Conservation (phyloP, 2,329 filamentous ascomycete genomes). For the Myriosclerotinia scirpicola region DNA sequence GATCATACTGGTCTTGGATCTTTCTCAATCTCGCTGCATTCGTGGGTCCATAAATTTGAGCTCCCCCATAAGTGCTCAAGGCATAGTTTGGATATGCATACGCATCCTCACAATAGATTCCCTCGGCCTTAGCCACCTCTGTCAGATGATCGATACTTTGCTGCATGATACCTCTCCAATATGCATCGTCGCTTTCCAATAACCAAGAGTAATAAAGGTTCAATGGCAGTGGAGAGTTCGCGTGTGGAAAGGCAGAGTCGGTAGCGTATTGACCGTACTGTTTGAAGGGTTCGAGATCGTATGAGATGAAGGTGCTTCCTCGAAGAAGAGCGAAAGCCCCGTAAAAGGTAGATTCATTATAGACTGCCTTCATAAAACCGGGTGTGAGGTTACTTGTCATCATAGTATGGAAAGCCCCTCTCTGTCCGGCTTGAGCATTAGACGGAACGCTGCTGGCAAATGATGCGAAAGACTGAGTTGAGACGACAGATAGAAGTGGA, state of each 20-base stretch:
- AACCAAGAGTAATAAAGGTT: constrained; percentile 40
- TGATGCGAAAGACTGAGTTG: constrained; percentile 8
- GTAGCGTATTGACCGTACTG: constrained; percentile 39
- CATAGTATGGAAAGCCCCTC: constrained; percentile 38
- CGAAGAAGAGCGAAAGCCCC: constrained; percentile 28
- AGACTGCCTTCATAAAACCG: constrained; percentile 35
- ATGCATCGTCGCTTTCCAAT: constrained; percentile 34
- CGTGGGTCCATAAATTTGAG: constrained; percentile 39
- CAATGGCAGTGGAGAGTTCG: constrained; percentile 34
- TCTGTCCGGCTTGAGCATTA: constrained; percentile 26
- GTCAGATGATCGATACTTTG: constrained; percentile 34
- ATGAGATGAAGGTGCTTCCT: constrained; percentile 32
- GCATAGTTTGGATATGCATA: constrained; percentile 33
- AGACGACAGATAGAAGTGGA: constrained; percentile 20
- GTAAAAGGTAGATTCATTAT: constrained; percentile 27
- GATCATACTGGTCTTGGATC: constrained; percentile 34
- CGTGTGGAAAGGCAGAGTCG: constrained; percentile 40
- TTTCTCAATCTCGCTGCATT: constrained; percentile 38
- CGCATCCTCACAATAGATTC: constrained; percentile 35
- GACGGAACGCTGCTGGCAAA: constrained; percentile 32
- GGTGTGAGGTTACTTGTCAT: constrained; percentile 36
- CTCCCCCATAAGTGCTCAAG: constrained; percentile 28
- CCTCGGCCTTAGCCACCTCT: constrained; percentile 37
- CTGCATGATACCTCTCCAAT: constrained; percentile 36
- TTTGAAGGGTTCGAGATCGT: constrained; percentile 40